Conservation (phyloP, 225 moss, liverwort and hornwort species). For the Thuidium tamariscinum region DNA sequence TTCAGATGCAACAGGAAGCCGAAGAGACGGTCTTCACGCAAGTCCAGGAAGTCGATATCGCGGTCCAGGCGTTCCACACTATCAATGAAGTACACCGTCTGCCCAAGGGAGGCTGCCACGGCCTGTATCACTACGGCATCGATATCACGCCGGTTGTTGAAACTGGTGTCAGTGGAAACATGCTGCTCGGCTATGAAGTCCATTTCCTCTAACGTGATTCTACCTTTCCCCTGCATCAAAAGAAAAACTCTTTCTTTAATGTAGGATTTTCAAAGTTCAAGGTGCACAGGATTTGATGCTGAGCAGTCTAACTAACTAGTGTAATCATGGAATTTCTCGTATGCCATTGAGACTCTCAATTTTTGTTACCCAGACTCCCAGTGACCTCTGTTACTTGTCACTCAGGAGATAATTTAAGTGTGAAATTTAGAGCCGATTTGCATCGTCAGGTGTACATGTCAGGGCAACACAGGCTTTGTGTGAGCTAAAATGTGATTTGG, state of each 20-base stretch:
- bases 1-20: constrained; percentile 13
- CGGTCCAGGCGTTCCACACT: not conserved
- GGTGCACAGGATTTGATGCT: not conserved
- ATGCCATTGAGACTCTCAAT: not conserved
- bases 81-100: not conserved
- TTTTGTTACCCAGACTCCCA: not conserved
- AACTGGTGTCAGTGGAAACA: not conserved
- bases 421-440: not conserved
- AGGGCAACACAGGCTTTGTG: not conserved
- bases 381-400: not conserved
- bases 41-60: constrained; percentile 7
- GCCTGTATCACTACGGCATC: constrained; percentile 12
- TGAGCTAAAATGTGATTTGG: not conserved
- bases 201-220: constrained; percentile 7
- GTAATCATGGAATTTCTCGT: not conserved
- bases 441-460: not conserved
- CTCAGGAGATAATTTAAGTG: not conserved
- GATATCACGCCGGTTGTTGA: not conserved
- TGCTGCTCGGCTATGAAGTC: not conserved
- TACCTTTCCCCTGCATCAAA: not conserved
- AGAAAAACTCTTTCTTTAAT: not conserved
- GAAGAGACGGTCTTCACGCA: not conserved
- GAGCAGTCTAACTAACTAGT: not conserved
- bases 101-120: constrained; percentile 5
- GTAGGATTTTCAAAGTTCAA: not conserved